Conservation (phyloP, 164 flowering plant species). For the Berberis thunbergii region DNA sequence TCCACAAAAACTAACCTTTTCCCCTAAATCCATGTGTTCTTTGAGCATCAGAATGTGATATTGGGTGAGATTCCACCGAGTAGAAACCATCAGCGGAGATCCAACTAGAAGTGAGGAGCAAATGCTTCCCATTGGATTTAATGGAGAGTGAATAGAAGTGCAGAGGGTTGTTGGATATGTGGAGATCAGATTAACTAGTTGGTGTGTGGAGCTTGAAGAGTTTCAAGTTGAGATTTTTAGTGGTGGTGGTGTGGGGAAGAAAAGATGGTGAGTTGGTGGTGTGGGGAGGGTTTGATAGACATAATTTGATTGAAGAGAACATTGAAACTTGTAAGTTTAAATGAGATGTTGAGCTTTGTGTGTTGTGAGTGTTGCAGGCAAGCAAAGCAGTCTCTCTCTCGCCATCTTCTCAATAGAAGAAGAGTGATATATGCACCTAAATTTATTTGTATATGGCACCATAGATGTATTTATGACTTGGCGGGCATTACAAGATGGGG, state of each 20-base stretch:
- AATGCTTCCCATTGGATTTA: slow-evolving; percentile 14
- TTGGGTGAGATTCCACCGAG: slow-evolving; percentile 42
- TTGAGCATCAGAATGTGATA: slow-evolving; percentile 53
- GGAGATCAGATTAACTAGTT: neutral
- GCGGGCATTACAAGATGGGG: too few relatives aligned
- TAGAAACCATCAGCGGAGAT: slow-evolving; percentile 20
- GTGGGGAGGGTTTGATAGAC: slow-evolving; percentile 10
- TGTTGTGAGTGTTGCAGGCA: too few relatives aligned
- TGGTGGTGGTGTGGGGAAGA: neutral
- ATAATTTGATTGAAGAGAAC: slow-evolving; percentile 10
- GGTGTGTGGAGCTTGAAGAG: neutral
- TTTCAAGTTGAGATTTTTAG: neutral
- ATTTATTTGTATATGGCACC: too few relatives aligned
- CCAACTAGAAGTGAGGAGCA: slow-evolving; percentile 43
- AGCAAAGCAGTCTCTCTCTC: too few relatives aligned
- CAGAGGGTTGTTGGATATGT: slow-evolving; percentile 7
- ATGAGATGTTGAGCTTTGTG: too few relatives aligned
- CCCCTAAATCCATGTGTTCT: neutral
- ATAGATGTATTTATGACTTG: too few relatives aligned
- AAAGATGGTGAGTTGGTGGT: too few relatives aligned
- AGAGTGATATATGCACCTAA: too few relatives aligned
- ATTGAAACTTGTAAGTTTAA: too few relatives aligned
- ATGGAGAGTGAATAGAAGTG: slow-evolving; percentile 24
- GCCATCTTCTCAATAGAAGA: too few relatives aligned
- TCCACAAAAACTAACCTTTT: too few relatives aligned